Conservation (phyloP, 176 grass and related monocot species). For the Rhynchospora breviuscula region DNA sequence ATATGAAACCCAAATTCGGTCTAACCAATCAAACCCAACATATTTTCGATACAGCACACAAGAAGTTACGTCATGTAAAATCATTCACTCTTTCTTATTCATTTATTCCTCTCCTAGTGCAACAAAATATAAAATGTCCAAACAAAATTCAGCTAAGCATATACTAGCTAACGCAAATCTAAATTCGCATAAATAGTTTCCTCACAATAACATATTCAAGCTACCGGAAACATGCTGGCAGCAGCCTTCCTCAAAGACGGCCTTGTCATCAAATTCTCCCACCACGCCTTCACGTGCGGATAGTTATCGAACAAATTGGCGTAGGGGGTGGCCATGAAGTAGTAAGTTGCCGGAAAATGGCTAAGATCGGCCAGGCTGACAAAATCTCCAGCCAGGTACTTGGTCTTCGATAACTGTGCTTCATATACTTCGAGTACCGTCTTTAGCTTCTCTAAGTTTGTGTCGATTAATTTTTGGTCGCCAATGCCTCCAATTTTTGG, state of each 20-base stretch:
- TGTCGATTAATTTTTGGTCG: slow-evolving; percentile 23
- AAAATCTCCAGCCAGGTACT: slow-evolving; percentile 33
- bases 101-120: no score
- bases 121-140: no score
- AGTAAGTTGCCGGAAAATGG: slow-evolving; percentile 23
- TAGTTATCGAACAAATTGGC: slow-evolving; percentile 10
- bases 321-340: slow-evolving; percentile 11
- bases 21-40: no score
- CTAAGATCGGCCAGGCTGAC: slow-evolving; percentile 25
- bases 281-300: slow-evolving; percentile 30
- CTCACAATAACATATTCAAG: not conserved
- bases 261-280: slow-evolving; percentile 15
- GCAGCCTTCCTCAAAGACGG: slow-evolving; percentile 14
- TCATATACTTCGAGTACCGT: slow-evolving; percentile 32
- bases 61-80: no score
- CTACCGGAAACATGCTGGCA: not conserved
- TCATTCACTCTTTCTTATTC: no score
- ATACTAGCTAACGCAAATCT: not conserved
- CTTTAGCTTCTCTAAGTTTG: slow-evolving; percentile 13
- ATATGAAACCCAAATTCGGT: no score
- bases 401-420: slow-evolving; percentile 5
- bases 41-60: no score
- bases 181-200: not conserved
- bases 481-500: slow-evolving; percentile 16
- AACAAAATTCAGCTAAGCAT: no score